phyloP scores from a whole-genome alignment of 1,284 basidiomycete species.

The Wallemia ichthyophaga region DNA sequence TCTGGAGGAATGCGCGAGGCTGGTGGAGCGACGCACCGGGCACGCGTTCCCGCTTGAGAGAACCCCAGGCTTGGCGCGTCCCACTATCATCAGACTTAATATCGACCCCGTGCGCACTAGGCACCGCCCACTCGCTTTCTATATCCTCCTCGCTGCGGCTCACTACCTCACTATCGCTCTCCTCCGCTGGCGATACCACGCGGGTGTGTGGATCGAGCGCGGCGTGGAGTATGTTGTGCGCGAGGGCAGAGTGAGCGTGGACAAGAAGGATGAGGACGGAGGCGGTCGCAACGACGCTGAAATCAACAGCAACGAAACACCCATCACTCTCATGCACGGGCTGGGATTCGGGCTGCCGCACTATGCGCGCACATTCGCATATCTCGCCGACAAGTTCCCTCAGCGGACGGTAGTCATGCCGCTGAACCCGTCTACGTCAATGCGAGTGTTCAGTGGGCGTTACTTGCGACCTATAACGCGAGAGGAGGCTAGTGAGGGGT shows the following conservation, averaged over 20 bases:
- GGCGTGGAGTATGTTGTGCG: no score
- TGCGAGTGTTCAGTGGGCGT: conserved; percentile 41
- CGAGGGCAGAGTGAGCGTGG: no score
- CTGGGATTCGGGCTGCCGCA: conserved; percentile 38
- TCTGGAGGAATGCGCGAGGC: conserved; percentile 19
- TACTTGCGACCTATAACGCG: conserved; percentile 39
- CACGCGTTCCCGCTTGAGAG: conserved; percentile 24
- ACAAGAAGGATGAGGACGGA: conserved; percentile 3
- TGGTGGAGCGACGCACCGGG: conserved; percentile 44
- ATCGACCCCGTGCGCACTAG: conserved; percentile 41
- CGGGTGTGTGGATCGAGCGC: no score
- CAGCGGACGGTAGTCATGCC: conserved; percentile 47
- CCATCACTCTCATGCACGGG: conserved; percentile 58
- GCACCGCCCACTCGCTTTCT: conserved; percentile 40
- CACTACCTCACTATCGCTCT: conserved; percentile 17
- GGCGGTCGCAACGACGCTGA: no score
- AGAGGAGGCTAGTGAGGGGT: conserved; percentile 26
- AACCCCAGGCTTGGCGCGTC: background rate
- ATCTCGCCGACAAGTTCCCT: conserved; percentile 19
- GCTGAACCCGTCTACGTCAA: conserved; percentile 55
- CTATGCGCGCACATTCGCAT: conserved; percentile 17
- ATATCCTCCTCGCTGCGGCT: conserved; percentile 28
- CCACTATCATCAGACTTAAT: conserved; percentile 33
- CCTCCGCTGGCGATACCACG: no score
- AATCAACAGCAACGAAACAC: conserved; percentile 26